phyloP scores from a whole-genome alignment of 306 rosid species.

The Trifolium pratense region DNA sequence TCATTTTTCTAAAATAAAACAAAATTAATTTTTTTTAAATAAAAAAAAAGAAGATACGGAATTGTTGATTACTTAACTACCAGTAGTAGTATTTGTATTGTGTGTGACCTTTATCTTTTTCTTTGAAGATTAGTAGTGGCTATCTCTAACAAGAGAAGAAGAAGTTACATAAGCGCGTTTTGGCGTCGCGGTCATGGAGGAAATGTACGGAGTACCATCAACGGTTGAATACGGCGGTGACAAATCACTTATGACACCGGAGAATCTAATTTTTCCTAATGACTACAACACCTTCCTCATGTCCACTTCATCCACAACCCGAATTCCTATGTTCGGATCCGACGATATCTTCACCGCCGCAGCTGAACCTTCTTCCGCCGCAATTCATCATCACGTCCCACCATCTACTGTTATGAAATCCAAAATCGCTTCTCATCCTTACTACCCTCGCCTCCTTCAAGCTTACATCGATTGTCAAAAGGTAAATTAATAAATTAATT shows the following conservation, averaged over 20 bases:
- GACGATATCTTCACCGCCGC: slow-evolving; percentile 68
- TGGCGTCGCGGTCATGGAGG: slow-evolving; percentile 62
- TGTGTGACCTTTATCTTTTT: slow-evolving; percentile 38
- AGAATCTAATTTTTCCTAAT: slow-evolving; percentile 75
- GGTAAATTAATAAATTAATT: slow-evolving; percentile 50
- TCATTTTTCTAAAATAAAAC: slow-evolving; percentile 15
- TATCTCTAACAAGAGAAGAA: slow-evolving; percentile 38
- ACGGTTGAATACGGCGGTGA: slow-evolving; percentile 69
- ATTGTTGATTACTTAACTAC: slow-evolving; percentile 20
- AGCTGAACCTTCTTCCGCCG: slow-evolving; percentile 53
- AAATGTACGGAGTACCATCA: slow-evolving; percentile 75
- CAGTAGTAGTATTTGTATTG: not conserved
- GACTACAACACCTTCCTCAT: slow-evolving; percentile 69
- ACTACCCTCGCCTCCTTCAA: slow-evolving; percentile 81
- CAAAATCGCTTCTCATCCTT: slow-evolving; percentile 85
- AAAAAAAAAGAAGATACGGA: not conserved
- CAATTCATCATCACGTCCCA: slow-evolving; percentile 48
- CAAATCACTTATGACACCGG: slow-evolving; percentile 77
- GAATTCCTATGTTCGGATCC: slow-evolving; percentile 84
- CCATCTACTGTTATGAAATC: slow-evolving; percentile 66
- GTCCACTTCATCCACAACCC: slow-evolving; percentile 44
- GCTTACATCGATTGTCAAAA: slow-evolving; percentile 96
- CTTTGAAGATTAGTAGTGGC: slow-evolving; percentile 31
- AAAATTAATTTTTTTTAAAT: not conserved
- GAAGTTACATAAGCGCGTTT: slow-evolving; percentile 27